Conservation (phyloP, 2,329 filamentous ascomycete species). For the Paecilomyces sp. region DNA sequence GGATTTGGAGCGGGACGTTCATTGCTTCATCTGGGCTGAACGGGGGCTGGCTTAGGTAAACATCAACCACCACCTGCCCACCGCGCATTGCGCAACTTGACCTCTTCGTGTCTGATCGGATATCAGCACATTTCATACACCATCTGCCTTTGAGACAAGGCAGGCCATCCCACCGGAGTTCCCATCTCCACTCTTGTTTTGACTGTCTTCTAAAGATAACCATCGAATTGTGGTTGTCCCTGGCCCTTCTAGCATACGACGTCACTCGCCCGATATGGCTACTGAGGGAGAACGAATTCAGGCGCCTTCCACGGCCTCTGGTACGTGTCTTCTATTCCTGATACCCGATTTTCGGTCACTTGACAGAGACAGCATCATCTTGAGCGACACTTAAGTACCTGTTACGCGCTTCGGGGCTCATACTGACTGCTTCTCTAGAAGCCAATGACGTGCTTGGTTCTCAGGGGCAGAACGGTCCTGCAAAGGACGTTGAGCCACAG, state of each 20-base stretch:
- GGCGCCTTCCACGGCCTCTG: constrained; percentile 9
- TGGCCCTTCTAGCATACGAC: constrained; percentile 9
- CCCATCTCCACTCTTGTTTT: constrained; percentile 7
- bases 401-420: background rate
- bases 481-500: background rate
- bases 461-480: background rate
- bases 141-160: background rate
- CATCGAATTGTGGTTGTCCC: constrained; percentile 1
- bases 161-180: background rate
- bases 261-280: constrained; percentile 19
- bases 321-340: constrained; percentile 11
- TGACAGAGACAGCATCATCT: background rate
- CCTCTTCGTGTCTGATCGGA: constrained; percentile 10
- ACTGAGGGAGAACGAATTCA: constrained; percentile 10
- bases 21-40: constrained; percentile 13
- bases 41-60: constrained; percentile 19
- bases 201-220: constrained; percentile 2
- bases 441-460: background rate
- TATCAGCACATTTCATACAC: background rate
- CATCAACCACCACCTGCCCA: constrained; percentile 11
- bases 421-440: background rate
- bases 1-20: background rate
- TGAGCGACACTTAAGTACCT: background rate
- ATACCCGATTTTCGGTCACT: background rate
- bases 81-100: constrained; percentile 23